phyloP scores from a whole-genome alignment of 139 green algal genomes.

The Astrephomene gubernaculifera region DNA sequence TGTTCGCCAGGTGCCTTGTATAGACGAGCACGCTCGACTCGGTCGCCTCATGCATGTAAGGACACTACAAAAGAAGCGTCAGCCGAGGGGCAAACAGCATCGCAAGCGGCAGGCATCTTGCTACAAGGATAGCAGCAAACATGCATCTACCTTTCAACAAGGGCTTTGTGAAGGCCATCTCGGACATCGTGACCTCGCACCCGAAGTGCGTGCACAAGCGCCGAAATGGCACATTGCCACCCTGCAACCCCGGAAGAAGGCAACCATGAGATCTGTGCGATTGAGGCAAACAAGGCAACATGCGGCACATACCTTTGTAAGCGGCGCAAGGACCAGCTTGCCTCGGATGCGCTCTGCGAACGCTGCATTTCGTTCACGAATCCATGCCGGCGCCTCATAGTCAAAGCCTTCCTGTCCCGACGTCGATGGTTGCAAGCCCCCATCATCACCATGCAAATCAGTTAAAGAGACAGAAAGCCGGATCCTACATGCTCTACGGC shows the following conservation, averaged over 20 bases:
- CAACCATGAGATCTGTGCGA: not conserved
- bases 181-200: conserved; percentile 74
- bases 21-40: conserved; percentile 65
- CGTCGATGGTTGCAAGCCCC: not conserved
- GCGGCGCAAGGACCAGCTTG: conserved; percentile 75
- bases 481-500: no score
- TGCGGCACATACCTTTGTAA: conserved; percentile 64
- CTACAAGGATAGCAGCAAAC: not conserved
- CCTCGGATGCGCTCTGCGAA: conserved; percentile 58
- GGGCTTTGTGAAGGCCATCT: conserved; percentile 85
- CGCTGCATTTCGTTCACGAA: conserved; percentile 51
- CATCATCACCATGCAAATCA: not conserved
- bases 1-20: conserved; percentile 58
- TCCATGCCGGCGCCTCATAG: conserved; percentile 15
- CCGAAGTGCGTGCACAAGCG: conserved; percentile 79
- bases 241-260: conserved; percentile 18
- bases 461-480: not conserved
- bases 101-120: not conserved
- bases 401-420: conserved; percentile 10
- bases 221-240: conserved; percentile 84
- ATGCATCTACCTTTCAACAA: conserved; percentile 64
- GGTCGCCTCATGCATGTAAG: conserved; percentile 54
- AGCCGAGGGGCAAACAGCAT: not conserved
- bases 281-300: not conserved
- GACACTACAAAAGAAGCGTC: not conserved